These are phyloP conservation scores for Hemisphaericaspora subhashii DNA, from an alignment of 1,139 yeast genomes.

Conservation along the genomic window DNA sequence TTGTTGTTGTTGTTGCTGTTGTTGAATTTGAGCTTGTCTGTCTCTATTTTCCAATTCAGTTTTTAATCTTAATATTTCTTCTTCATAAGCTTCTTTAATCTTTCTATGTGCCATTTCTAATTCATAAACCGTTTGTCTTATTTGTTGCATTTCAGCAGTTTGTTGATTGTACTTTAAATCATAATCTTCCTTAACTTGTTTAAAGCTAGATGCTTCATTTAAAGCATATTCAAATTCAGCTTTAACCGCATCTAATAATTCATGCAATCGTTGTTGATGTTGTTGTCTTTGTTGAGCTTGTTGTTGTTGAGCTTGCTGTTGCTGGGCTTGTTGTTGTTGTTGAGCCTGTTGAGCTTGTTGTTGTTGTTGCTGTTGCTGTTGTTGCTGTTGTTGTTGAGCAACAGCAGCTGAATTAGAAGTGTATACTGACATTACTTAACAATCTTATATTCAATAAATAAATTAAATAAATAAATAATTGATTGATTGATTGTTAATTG, in stretches of 20 bases:
- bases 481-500: too few relatives aligned
- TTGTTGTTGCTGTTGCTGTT: slow-evolving; percentile 17
- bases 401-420: slow-evolving; percentile 35
- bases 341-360: slow-evolving; percentile 18
- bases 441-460: too few relatives aligned
- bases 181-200: slow-evolving; percentile 91
- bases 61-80: slow-evolving; percentile 82
- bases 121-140: slow-evolving; percentile 90
- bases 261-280: slow-evolving; percentile 60
- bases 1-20: slow-evolving; percentile 21
- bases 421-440: slow-evolving; percentile 36
- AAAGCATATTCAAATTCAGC: slow-evolving; percentile 87
- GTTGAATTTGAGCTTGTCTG: slow-evolving; percentile 38
- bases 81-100: slow-evolving; percentile 95
- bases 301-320: slow-evolving; percentile 15
- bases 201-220: slow-evolving; percentile 82
- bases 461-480: too few relatives aligned
- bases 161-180: slow-evolving; percentile 91
- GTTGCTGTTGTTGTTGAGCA: slow-evolving; percentile 23
- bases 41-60: slow-evolving; percentile 81
- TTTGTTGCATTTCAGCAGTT: slow-evolving; percentile 91
- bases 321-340: slow-evolving; percentile 12
- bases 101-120: slow-evolving; percentile 92
- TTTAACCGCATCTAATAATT: slow-evolving; percentile 87
- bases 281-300: slow-evolving; percentile 37